Evolutionary conservation across 2,329 filamentous ascomycete genomes (phyloP), one percentile per base, ranked within the genome.

Genomic region (Diplodia intermedia): DNA sequence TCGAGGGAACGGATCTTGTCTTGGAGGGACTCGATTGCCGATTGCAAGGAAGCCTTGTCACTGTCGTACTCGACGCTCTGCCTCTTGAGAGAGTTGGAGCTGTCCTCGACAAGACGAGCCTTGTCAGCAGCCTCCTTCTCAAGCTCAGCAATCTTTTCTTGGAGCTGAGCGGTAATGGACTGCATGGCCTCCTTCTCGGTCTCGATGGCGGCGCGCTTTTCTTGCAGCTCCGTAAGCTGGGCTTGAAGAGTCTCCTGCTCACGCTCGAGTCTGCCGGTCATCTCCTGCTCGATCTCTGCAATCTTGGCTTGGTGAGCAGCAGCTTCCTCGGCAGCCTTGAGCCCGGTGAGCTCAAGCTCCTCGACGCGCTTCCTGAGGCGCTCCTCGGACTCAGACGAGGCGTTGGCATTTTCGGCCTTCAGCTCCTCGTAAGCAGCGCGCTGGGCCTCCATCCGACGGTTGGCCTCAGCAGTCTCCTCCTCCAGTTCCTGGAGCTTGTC

Each of bases 341-440:
- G 12, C n/a, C 49, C 52, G 12, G 62, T 56, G 9, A 54, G 66
- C 49, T 67, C 66, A n/a, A 67, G 66, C 56, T 61, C 66, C 18
- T 67, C 55, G 23, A 67, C 15, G 23, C 56, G 66, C 47, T 53
- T 53, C 36, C 49, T 38, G 36, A 67, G 66, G 31, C 38, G 66
- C 9, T 53, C 56, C 29, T 62, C 55, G n/a, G 66, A 52, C 50
- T 67, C 66, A 4, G 56, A 55, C 3, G 66, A 53, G 18, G 29
- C 36, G 18, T 60, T 54, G 31, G 55, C 26, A 9, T 57, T 38
- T 31, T 67, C 55, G 14, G 47, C 36, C 55, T 62, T 57, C 7
- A 67, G 55, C 14, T 50, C 54, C 20, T 56, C 65, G 55, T 56
- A 67, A n/a, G 65, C 65, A 52, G 65, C 65, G 52, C 65, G 65